Conservation (phyloP, 2,329 filamentous ascomycete genomes). For the Ophiostoma tasmaniense region DNA sequence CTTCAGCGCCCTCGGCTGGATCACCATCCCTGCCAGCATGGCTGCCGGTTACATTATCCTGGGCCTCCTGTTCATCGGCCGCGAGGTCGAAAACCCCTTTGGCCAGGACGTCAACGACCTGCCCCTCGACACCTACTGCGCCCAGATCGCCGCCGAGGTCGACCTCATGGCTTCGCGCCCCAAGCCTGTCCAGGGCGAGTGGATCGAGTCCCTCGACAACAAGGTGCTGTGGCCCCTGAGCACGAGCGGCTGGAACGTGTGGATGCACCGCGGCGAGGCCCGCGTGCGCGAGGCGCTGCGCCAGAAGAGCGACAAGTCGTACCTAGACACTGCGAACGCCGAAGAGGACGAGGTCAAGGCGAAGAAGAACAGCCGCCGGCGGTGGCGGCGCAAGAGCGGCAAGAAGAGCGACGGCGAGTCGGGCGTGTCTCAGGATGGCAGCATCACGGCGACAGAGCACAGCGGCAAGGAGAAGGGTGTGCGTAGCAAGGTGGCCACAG, state of each 20-base stretch:
- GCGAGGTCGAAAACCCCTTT: slow-evolving; percentile 62
- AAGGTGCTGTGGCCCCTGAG: slow-evolving; percentile 35
- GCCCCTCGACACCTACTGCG: slow-evolving; percentile 55
- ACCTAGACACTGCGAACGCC: background rate
- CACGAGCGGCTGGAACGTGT: slow-evolving; percentile 37
- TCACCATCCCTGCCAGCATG: slow-evolving; percentile 60
- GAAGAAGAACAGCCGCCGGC: slow-evolving; percentile 24
- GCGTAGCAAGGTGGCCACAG: background rate
- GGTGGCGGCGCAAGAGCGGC: background rate
- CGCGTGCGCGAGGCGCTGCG: slow-evolving; percentile 36
- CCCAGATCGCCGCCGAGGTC: slow-evolving; percentile 54
- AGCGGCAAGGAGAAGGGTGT: background rate
- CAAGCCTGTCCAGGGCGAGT: slow-evolving; percentile 41
- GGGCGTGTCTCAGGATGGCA: background rate
- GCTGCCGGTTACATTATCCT: slow-evolving; percentile 64
- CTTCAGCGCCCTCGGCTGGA: slow-evolving; percentile 48
- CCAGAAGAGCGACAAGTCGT: slow-evolving; percentile 6
- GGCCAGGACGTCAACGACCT: slow-evolving; percentile 61
- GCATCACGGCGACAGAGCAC: background rate
- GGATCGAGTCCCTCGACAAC: slow-evolving; percentile 33
- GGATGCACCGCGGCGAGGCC: slow-evolving; percentile 38
- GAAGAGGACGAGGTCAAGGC: slow-evolving; percentile 12
- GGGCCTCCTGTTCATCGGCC: slow-evolving; percentile 55
- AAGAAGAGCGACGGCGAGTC: background rate
- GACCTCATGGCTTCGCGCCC: slow-evolving; percentile 51